phyloP scores from a whole-genome alignment of 75 land plant genomes.

The Isoetes taiwanensis region DNA sequence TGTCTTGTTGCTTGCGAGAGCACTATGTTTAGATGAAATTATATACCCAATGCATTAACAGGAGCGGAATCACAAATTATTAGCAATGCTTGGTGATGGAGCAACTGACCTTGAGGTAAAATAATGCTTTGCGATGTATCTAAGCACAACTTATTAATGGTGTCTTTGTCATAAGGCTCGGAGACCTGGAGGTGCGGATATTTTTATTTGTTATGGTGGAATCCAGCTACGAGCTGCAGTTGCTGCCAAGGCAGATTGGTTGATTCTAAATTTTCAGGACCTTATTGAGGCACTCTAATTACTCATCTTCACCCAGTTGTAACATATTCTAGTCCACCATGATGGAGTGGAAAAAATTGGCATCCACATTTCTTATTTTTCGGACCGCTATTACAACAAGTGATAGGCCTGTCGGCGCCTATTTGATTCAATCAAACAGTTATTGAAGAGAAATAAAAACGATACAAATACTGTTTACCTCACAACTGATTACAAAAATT shows the following conservation, averaged over 20 bases:
- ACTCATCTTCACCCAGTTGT: too few relatives aligned
- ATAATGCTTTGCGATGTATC: not conserved
- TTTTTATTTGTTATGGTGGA: constrained; percentile 78
- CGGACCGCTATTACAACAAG: too few relatives aligned
- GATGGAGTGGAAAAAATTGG: too few relatives aligned
- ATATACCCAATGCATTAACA: constrained; percentile 12
- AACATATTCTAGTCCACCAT: too few relatives aligned
- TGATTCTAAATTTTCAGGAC: constrained; percentile 50
- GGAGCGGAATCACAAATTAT: constrained; percentile 48
- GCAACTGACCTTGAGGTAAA: constrained; percentile 98
- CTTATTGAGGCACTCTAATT: constrained; percentile 42
- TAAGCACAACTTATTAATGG: not conserved
- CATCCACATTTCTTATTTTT: too few relatives aligned
- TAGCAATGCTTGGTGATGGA: constrained; percentile 98
- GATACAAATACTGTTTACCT: too few relatives aligned
- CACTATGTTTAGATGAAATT: not conserved
- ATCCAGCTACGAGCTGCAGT: constrained; percentile 61
- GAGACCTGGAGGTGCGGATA: constrained; percentile 70
- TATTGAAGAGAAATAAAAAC: too few relatives aligned
- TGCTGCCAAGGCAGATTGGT: constrained; percentile 77
- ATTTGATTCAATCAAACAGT: too few relatives aligned
- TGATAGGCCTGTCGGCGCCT: too few relatives aligned
- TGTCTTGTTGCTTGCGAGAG: not conserved
- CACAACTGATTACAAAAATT: too few relatives aligned
- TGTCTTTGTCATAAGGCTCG: constrained; percentile 40